phyloP scores from a whole-genome alignment of 2,329 filamentous ascomycete genomes.

The Colletotrichum sp. region DNA sequence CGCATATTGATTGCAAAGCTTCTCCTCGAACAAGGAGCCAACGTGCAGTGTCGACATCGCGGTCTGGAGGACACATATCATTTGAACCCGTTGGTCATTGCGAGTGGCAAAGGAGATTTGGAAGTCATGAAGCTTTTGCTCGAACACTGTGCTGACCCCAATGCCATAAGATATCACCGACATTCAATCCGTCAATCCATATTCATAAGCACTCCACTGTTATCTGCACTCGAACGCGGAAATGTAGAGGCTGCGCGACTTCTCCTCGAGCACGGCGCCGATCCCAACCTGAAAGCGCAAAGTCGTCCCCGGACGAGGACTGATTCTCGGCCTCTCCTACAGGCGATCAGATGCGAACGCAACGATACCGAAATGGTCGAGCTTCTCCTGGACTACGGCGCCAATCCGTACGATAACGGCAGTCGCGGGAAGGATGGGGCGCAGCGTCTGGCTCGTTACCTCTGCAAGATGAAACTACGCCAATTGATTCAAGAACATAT shows the following conservation, averaged over 20 bases:
- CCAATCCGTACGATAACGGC: neutral
- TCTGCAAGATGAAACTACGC: neutral
- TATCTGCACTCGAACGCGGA: neutral
- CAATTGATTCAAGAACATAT: neutral
- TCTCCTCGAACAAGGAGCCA: neutral
- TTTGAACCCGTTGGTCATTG: neutral
- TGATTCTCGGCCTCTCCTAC: neutral
- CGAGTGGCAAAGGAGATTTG: neutral
- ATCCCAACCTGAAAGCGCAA: neutral
- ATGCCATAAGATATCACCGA: neutral
- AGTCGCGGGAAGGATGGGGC: neutral
- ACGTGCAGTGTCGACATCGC: neutral
- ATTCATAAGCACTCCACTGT: neutral
- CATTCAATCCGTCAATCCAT: neutral
- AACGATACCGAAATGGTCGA: neutral
- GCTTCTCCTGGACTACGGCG: neutral
- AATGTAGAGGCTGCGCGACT: neutral
- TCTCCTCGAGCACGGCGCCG: neutral
- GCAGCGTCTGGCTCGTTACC: neutral
- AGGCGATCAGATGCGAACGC: neutral
- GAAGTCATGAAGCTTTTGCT: neutral
- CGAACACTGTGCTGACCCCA: neutral
- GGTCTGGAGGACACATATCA: neutral
- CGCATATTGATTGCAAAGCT: neutral
- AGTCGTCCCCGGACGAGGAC: no score